Percentiles rank a stretch among this genome's conserved stretches.
Evolutionary conservation across 148 eudicot genomes (phyloP).

Genomic region (Chenopodium formosanum): DNA sequence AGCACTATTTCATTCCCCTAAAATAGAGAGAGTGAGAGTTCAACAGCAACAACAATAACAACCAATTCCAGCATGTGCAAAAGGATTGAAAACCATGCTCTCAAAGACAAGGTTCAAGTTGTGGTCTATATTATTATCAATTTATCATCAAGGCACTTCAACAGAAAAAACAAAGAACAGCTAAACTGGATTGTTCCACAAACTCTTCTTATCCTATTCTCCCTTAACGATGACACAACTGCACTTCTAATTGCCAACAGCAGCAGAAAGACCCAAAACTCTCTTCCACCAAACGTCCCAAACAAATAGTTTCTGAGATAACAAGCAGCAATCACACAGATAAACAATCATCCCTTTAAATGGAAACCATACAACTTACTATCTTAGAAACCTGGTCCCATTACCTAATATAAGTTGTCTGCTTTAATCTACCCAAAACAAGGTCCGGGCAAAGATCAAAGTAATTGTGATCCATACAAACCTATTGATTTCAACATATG

Average conservation of each 20-base stretch:
- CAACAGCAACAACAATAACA: not conserved
- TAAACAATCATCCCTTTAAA: not conserved
- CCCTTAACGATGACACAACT: not conserved
- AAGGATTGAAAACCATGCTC: not conserved
- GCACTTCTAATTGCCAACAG: not conserved
- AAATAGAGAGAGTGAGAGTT: not conserved
- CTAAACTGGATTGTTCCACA: not conserved
- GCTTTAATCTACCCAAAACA: not conserved
- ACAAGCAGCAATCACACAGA: not conserved
- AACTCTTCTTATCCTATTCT: not conserved
- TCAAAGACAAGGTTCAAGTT: not conserved
- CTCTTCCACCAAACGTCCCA: not conserved
- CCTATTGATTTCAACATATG: not conserved
- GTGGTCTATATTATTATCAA: not conserved
- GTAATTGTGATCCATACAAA: not conserved
- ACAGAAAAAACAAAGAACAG: not conserved
- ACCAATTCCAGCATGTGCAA: not conserved
- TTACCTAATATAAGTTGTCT: not conserved
- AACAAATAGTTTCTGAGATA: not conserved
- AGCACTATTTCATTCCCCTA: not conserved
- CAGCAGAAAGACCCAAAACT: not conserved
- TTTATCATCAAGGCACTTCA: not conserved
- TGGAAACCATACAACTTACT: not conserved
- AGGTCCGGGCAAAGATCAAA: not conserved
- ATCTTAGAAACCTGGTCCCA: not conserved